Base-by-base conservation (phyloP, 805 yeast genomes). In the Metschnikowia baotianmanensis region DNA sequence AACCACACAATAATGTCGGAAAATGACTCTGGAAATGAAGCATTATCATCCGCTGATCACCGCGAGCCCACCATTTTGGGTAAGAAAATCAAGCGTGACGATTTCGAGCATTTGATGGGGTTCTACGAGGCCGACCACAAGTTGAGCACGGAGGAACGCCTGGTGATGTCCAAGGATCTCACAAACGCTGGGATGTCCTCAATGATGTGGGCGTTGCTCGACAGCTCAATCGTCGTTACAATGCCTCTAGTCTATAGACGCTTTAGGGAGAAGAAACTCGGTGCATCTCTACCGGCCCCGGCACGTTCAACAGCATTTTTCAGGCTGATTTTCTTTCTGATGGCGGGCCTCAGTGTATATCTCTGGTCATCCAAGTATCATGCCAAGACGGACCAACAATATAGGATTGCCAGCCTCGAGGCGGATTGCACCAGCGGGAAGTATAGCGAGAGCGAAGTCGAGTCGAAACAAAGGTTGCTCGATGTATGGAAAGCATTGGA, bases 61-160 rank as follows among this genome's bases (percentile, higher is more conserved):
- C 43, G 42, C 5, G 42, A 37, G 22, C 39, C 48, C 6, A 42
- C 40, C 5, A 42, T 48, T 11, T 38, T 44, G 36, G 53, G 55
- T 17, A 42, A 41, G 20, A 55, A 50, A 38, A 55, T 67, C 22
- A 52, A 60, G 7, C 65, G 66, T 2, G 48, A 54, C n/a, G 67
- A 67, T 44, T 60, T 67, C 49, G 51, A 65, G 22, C 67, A 69
- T n/a, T 56, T 63, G 2, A 57, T 71, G 38, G 58, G 63, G 21
- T 76, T 78, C 52, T 74, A 77, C 46, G 74, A 76, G 29, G 65
- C 63, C 27, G 84, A 78, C 46, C 71, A 68, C 26, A 54, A 47
- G 5, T 53, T 78, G 30, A 65, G 63, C 16, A 45, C 61, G 1
- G 53, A 56, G 5, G 80, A 78, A 34, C 55, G 84, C 29, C 49